Percentiles rank a stretch among this genome's conserved stretches.
phyloP scores from a whole-genome alignment of 2,329 filamentous ascomycete genomes.

The Capronia epimyces region DNA sequence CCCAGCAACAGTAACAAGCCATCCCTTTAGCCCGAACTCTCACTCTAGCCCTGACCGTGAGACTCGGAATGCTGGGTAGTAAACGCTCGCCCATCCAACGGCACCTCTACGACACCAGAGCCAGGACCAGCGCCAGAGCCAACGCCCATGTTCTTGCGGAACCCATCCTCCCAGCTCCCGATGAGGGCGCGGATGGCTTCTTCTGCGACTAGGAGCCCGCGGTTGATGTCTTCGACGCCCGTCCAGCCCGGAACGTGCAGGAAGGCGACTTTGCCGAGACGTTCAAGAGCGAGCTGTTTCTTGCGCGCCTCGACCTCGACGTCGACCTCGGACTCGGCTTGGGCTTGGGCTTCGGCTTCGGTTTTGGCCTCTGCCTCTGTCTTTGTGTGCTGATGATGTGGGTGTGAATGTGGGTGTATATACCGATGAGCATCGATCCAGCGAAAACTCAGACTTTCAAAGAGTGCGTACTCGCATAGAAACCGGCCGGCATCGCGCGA shows the following conservation, averaged over 20 bases:
- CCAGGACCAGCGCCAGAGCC: not conserved
- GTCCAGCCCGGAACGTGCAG: constrained; percentile 64
- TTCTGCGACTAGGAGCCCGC: constrained; percentile 38
- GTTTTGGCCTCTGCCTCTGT: constrained; percentile 25
- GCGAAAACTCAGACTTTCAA: constrained; percentile 38
- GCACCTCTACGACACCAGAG: not conserved
- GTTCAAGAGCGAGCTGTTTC: constrained; percentile 14
- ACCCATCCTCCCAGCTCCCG: constrained; percentile 35
- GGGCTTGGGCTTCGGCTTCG: not conserved
- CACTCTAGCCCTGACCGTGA: not conserved
- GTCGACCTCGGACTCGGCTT: not conserved
- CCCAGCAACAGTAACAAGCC: not conserved
- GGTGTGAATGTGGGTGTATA: not conserved
- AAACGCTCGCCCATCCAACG: constrained; percentile 5
- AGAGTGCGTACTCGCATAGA: constrained; percentile 75
- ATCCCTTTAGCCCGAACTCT: not conserved
- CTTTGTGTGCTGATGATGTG: constrained; percentile 22
- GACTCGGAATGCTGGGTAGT: constrained; percentile 20
- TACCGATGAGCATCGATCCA: constrained; percentile 15
- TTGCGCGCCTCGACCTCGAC: not conserved
- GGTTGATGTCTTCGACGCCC: constrained; percentile 43
- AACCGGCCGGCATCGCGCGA: constrained; percentile 68
- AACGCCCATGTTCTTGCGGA: constrained; percentile 5
- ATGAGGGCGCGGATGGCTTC: constrained; percentile 42
- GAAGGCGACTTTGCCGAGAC: constrained; percentile 53